These are phyloP conservation scores for Schizosaccharomyces lindneri DNA, from an alignment of 805 yeast genomes.

Conservation along the genomic window DNA sequence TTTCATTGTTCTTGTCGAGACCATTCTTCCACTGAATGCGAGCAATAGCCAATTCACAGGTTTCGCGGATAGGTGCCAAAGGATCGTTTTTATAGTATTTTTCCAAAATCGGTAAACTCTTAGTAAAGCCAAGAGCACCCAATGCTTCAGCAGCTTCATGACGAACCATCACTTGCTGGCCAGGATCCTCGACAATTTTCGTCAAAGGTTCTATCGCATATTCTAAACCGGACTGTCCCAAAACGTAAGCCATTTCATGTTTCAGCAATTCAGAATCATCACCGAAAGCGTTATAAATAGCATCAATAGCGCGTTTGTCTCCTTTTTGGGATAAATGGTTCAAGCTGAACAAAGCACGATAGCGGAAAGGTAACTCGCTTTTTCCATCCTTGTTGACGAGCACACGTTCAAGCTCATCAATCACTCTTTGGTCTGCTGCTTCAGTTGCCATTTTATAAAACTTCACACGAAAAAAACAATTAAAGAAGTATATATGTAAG, in stretches of 20 bases:
- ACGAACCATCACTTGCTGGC: conserved; percentile 53
- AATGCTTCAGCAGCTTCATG: conserved; percentile 98
- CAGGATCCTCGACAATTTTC: conserved; percentile 28
- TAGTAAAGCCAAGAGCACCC: conserved; percentile 76
- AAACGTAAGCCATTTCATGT: conserved; percentile 91
- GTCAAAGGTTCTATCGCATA: conserved; percentile 48
- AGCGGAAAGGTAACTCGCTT: conserved; percentile 45
- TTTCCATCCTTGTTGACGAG: neutral
- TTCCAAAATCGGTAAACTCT: conserved; percentile 40
- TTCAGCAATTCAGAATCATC: conserved; percentile 75
- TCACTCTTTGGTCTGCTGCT: neutral
- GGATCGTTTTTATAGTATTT: conserved; percentile 48
- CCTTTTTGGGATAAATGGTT: conserved; percentile 68
- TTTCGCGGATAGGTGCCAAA: conserved; percentile 53
- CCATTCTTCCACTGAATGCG: conserved; percentile 69
- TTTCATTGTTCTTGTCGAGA: conserved; percentile 43
- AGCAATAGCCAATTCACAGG: conserved; percentile 90
- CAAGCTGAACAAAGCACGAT: conserved; percentile 79
- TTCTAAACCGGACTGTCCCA: conserved; percentile 81
- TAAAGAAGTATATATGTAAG: too few relatives aligned
- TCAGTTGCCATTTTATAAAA: neutral
- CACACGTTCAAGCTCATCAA: neutral
- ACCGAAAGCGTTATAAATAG: conserved; percentile 60
- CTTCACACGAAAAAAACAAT: too few relatives aligned
- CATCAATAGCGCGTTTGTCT: conserved; percentile 38